Evolutionary conservation across 1,139 yeast genomes (phyloP).

Genomic region (Hemisphaericaspora lyxosophila): DNA sequence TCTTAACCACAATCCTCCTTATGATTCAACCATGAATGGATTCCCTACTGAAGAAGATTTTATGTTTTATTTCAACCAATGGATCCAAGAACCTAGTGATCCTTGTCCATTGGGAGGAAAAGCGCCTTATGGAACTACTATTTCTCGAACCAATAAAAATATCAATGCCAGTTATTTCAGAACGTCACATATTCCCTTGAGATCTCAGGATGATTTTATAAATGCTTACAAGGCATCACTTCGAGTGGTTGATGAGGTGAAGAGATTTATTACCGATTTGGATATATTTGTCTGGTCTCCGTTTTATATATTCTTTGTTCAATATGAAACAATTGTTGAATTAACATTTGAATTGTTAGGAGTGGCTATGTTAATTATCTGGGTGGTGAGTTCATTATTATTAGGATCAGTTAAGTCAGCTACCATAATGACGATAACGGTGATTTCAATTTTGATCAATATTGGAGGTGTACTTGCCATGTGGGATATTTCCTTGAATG

Average conservation of each 20-base stretch:
- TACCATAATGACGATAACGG: slow-evolving; percentile 54
- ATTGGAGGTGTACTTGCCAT: slow-evolving; percentile 80
- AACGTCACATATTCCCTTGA: slow-evolving; percentile 75
- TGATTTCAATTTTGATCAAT: slow-evolving; percentile 63
- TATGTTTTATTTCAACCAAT: slow-evolving; percentile 67
- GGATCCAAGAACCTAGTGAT: slow-evolving; percentile 86
- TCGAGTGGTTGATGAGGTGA: slow-evolving; percentile 64
- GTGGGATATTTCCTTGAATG: slow-evolving; percentile 79
- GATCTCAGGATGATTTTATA: slow-evolving; percentile 83
- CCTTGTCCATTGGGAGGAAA: slow-evolving; percentile 96
- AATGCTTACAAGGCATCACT: slow-evolving; percentile 72
- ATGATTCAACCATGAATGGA: slow-evolving; percentile 77
- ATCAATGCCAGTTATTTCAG: slow-evolving; percentile 69
- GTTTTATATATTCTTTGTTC: slow-evolving; percentile 89
- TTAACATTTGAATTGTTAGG: slow-evolving; percentile 57
- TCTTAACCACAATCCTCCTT: slow-evolving; percentile 53
- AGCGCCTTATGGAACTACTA: slow-evolving; percentile 78
- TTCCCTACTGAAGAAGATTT: slow-evolving; percentile 73
- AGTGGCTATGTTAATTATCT: slow-evolving; percentile 57
- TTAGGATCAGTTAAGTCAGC: slow-evolving; percentile 71
- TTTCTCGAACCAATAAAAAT: slow-evolving; percentile 36
- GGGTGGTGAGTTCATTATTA: slow-evolving; percentile 53
- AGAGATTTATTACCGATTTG: slow-evolving; percentile 33
- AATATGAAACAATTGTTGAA: slow-evolving; percentile 63
- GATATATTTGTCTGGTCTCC: slow-evolving; percentile 90